Conservation (phyloP, 192 early-diverging fungal species). For the Umbelopsis sp. region DNA sequence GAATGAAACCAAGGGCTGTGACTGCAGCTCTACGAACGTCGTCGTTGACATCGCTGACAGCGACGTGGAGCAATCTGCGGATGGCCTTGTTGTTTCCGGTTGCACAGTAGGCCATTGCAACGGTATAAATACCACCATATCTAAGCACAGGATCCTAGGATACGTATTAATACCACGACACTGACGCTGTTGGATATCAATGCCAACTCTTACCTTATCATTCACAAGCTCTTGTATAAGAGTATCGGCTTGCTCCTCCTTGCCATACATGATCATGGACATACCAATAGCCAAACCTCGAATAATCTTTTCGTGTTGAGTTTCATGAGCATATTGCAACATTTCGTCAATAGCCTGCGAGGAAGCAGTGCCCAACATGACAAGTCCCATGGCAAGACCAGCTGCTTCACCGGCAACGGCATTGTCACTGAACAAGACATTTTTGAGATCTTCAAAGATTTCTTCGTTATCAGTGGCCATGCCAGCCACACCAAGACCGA, state of each 20-base stretch:
- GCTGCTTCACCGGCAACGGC: slow-evolving; percentile 98
- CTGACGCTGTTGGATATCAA: not conserved
- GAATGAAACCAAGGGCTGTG: slow-evolving; percentile 93
- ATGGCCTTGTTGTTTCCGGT: slow-evolving; percentile 98
- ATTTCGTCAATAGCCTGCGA: slow-evolving; percentile 87
- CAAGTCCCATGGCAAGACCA: slow-evolving; percentile 93
- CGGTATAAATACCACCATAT: slow-evolving; percentile 95
- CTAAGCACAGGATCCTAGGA: slow-evolving; percentile 87
- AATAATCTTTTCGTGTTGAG: slow-evolving; percentile 99
- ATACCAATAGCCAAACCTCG: slow-evolving; percentile 94
- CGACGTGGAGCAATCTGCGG: slow-evolving; percentile 90
- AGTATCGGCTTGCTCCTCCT: slow-evolving; percentile 93
- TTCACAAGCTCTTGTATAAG: slow-evolving; percentile 81
- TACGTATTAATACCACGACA: not conserved
- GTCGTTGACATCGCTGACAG: slow-evolving; percentile 98
- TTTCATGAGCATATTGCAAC: slow-evolving; percentile 97
- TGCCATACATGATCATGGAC: slow-evolving; percentile 95
- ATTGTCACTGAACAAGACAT: slow-evolving; percentile 88
- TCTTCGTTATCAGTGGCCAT: slow-evolving; percentile 94
- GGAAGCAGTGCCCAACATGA: slow-evolving; percentile 93
- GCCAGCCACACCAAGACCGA: slow-evolving; percentile 94
- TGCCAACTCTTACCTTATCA: slow-evolving; percentile 69
- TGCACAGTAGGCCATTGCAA: slow-evolving; percentile 97
- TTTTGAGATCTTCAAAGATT: slow-evolving; percentile 87
- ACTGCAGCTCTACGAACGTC: slow-evolving; percentile 99